Conservation (phyloP, 345 rosid genomes). For the Boechera divaricarpa region DNA sequence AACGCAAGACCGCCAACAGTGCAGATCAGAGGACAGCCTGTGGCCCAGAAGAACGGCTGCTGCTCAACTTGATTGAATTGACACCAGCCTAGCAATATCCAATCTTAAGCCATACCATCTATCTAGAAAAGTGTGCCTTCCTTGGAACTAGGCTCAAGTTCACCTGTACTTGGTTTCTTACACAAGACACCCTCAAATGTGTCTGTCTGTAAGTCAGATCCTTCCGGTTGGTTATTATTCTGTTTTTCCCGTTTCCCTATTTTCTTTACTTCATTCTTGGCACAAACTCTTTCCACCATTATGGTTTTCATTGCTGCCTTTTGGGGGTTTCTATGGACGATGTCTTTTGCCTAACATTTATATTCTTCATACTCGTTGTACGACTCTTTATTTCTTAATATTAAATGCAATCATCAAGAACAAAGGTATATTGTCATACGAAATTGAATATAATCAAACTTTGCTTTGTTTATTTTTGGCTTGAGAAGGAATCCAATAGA, state of each 20-base stretch:
- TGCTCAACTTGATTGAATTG: constrained; percentile 59
- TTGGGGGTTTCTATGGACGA: not conserved
- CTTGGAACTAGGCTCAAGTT: not conserved
- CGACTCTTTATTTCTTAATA: not conserved
- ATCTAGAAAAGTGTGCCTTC: constrained; percentile 4
- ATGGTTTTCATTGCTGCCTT: constrained; percentile 9
- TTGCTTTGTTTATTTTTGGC: not conserved
- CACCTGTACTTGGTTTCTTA: constrained; percentile 17
- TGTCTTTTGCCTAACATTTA: too few species aligned
- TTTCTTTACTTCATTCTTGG: not conserved
- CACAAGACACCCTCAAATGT: constrained; percentile 6
- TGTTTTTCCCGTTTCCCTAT: not conserved
- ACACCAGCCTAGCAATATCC: constrained; percentile 16
- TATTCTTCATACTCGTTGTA: not conserved
- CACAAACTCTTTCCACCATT: constrained; percentile 4
- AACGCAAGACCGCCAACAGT: constrained; percentile 71
- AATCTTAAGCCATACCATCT: not conserved
- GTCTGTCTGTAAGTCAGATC: constrained; percentile 26
- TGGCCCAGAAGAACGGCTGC: constrained; percentile 70
- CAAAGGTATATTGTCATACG: not conserved
- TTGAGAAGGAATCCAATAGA: constrained; percentile 2
- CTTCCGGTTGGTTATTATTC: constrained; percentile 6
- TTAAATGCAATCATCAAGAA: not conserved
- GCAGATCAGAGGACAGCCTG: constrained; percentile 76
- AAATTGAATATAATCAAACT: not conserved